Conservation (phyloP, 331 rosid species). For the Saraca asoca region DNA sequence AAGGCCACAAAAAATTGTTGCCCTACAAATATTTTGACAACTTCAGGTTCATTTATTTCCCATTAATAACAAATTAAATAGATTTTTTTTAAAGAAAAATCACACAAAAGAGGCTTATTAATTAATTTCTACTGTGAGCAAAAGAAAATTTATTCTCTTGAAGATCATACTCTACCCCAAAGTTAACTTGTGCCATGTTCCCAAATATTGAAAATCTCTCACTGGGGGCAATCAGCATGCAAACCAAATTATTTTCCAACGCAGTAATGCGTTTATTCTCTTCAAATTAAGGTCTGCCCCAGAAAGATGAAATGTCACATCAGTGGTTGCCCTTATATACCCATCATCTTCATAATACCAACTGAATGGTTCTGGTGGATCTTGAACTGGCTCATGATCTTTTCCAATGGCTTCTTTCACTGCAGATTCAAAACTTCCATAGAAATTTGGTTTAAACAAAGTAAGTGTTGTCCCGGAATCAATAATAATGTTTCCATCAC, state of each 20-base stretch:
- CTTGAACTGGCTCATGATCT: not conserved
- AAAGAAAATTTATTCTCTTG: not conserved
- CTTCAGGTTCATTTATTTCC: too few relatives aligned
- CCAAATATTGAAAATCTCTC: conserved; percentile 9
- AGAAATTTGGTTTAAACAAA: not conserved
- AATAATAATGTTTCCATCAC: not conserved
- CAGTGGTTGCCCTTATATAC: not conserved
- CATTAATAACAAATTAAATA: too few relatives aligned
- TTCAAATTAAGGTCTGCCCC: conserved; percentile 1
- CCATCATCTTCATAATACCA: conserved; percentile 11
- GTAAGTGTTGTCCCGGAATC: conserved; percentile 28
- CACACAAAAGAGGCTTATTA: too few relatives aligned
- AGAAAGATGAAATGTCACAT: not conserved
- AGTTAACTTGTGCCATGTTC: conserved; percentile 11
- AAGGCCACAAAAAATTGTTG: too few relatives aligned
- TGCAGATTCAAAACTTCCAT: not conserved
- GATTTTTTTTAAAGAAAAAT: too few relatives aligned
- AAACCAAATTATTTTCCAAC: not conserved
- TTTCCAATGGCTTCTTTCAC: conserved; percentile 19
- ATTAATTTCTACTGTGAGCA: not conserved
- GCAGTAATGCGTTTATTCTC: not conserved
- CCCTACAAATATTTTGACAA: too few relatives aligned
- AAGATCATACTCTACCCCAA: conserved; percentile 5
- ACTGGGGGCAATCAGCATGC: not conserved
- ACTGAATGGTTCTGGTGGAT: conserved; percentile 6